These are phyloP conservation scores for Candida saitoana DNA, from an alignment of 805 yeast species.

Conservation along the genomic window DNA sequence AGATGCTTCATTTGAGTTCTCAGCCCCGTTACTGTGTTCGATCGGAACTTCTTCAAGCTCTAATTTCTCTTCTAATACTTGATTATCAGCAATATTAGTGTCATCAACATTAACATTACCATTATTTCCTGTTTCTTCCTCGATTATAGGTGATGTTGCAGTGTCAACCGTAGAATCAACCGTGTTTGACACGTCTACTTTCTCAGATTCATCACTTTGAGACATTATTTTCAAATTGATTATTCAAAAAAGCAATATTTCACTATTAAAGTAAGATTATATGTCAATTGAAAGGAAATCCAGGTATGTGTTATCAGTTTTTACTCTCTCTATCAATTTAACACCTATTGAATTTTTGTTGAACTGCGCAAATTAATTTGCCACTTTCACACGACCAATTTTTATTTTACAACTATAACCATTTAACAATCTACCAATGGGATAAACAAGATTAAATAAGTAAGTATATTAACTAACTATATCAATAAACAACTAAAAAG, in stretches of 20 bases:
- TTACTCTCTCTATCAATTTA: too few relatives aligned
- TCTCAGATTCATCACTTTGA: not conserved
- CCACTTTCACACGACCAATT: conserved; percentile 3
- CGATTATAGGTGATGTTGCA: not conserved
- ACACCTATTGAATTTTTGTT: not conserved
- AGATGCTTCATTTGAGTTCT: not conserved
- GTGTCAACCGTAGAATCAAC: not conserved
- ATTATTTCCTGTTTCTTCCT: too few relatives aligned
- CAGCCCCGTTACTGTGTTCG: too few relatives aligned
- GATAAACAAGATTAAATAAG: too few relatives aligned
- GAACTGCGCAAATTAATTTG: not conserved
- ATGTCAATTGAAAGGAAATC: not conserved
- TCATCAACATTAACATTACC: too few relatives aligned
- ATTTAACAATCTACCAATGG: too few relatives aligned
- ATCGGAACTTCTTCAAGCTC: too few relatives aligned
- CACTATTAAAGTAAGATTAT: not conserved
- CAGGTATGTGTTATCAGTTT: not conserved
- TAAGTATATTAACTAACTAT: too few relatives aligned
- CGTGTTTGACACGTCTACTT: not conserved
- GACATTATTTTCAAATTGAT: not conserved
- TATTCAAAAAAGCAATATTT: not conserved
- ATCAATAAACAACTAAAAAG: too few relatives aligned
- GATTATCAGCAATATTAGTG: too few relatives aligned
- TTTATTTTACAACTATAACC: conserved; percentile 2
- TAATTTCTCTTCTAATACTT: not conserved